These are phyloP conservation scores for Pelargonium cotyledonis DNA, from an alignment of 441 rosid genomes.

Conservation along the genomic window DNA sequence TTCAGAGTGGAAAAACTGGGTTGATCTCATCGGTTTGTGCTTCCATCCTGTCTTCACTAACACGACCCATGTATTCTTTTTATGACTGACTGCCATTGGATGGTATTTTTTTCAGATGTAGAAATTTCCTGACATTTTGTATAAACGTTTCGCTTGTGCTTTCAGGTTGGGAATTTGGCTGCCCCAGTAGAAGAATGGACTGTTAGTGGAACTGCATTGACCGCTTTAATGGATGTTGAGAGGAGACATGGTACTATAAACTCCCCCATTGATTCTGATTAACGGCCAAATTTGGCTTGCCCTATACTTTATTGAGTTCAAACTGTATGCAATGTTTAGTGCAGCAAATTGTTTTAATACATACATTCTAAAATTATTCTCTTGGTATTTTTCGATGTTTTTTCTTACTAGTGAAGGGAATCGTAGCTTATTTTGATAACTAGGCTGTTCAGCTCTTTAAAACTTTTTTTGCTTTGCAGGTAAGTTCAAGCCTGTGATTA, in stretches of 20 bases:
- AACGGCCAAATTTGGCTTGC: neutral
- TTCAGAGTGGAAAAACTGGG: slow-evolving; percentile 80
- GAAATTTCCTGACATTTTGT: neutral
- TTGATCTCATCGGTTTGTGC: slow-evolving; percentile 76
- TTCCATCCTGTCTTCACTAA: neutral
- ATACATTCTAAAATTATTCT: neutral
- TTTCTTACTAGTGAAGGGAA: neutral
- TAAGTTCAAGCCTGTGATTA: slow-evolving; percentile 91
- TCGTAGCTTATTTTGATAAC: neutral
- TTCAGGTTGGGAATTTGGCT: neutral
- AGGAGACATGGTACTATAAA: slow-evolving; percentile 83
- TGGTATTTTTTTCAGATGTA: too few relatives aligned
- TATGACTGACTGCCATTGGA: too few relatives aligned
- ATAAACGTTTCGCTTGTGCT: neutral
- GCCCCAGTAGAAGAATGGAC: neutral
- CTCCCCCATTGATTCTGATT: neutral
- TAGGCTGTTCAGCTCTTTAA: neutral
- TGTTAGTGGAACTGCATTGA: neutral
- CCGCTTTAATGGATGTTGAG: neutral
- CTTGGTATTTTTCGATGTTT: neutral
- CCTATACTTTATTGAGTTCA: neutral
- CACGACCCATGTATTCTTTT: too few relatives aligned
- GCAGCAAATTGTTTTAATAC: neutral
- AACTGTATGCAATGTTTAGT: neutral
- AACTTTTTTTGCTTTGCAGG: slow-evolving; percentile 35